phyloP scores from a whole-genome alignment of 2,329 filamentous ascomycete genomes.

The Dendrostoma leiphaemia region DNA sequence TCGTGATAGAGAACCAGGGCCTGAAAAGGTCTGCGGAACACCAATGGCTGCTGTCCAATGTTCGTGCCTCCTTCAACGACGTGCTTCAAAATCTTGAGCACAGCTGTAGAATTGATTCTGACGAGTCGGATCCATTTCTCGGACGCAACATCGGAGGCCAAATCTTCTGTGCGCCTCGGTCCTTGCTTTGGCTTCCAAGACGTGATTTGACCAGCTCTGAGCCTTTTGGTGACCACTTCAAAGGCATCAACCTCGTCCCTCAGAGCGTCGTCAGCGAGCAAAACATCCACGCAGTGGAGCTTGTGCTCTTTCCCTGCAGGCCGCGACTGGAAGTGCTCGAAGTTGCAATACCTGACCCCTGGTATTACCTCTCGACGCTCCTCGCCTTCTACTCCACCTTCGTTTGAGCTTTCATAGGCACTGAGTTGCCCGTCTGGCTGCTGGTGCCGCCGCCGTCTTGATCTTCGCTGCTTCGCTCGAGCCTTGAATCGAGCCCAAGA shows the following conservation, averaged over 20 bases:
- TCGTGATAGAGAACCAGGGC: not conserved
- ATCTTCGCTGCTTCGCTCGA: too few species aligned
- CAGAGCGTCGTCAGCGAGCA: not conserved
- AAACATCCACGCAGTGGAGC: not conserved
- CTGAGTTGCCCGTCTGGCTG: too few species aligned
- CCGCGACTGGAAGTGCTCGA: not conserved
- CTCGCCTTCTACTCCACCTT: too few species aligned
- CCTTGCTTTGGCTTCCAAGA: not conserved
- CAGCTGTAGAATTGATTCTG: not conserved
- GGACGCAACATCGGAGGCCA: fast-evolving
- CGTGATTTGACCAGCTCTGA: not conserved
- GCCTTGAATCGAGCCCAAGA: too few species aligned
- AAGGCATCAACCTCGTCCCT: fast-evolving
- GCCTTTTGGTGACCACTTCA: fast-evolving
- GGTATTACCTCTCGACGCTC: not conserved
- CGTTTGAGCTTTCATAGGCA: too few species aligned
- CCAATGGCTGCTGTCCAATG: not conserved
- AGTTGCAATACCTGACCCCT: not conserved
- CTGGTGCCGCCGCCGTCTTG: too few species aligned
- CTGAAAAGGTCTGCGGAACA: not conserved
- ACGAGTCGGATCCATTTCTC: not conserved
- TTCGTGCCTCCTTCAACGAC: fast-evolving
- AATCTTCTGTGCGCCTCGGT: fast-evolving
- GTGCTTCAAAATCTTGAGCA: not conserved
- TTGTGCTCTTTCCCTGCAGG: not conserved